Conservation (phyloP, 106 monocot species). For the Allium fistulosum region DNA sequence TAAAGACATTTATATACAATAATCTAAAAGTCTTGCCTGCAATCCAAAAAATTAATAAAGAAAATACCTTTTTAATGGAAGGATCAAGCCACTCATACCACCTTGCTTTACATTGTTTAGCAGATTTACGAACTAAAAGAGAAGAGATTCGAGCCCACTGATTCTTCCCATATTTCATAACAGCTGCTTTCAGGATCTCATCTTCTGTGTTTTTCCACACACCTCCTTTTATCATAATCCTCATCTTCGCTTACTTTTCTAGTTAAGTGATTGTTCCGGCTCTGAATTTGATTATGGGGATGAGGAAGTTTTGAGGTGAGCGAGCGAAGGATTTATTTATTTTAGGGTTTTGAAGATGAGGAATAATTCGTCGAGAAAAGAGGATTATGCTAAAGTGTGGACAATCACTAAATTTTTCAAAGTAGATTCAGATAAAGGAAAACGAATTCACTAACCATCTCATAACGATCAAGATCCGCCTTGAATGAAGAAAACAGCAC, state of each 20-base stretch:
- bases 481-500: too few species aligned
- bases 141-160: constrained; percentile 97
- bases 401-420: too few species aligned
- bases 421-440: background rate
- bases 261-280: background rate
- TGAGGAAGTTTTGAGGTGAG: too few species aligned
- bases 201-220: constrained; percentile 99
- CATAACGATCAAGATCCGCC: constrained; percentile 35
- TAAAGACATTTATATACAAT: too few species aligned
- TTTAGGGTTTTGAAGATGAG: too few species aligned
- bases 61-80: constrained; percentile 81
- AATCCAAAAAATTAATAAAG: background rate
- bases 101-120: constrained; percentile 93
- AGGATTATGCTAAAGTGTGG: too few species aligned
- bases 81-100: constrained; percentile 98
- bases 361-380: too few species aligned
- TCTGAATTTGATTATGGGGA: too few species aligned
- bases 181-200: constrained; percentile 98
- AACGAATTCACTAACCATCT: constrained; percentile 25
- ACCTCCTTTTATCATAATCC: constrained; percentile 99
- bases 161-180: constrained; percentile 98
- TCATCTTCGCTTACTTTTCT: constrained; percentile 57
- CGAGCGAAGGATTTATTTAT: too few species aligned
- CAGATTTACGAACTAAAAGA: constrained; percentile 79
- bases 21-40: too few species aligned